These are phyloP conservation scores for Amauroascus verrucosus DNA, from an alignment of 2,329 filamentous ascomycete species.

Conservation along the genomic window DNA sequence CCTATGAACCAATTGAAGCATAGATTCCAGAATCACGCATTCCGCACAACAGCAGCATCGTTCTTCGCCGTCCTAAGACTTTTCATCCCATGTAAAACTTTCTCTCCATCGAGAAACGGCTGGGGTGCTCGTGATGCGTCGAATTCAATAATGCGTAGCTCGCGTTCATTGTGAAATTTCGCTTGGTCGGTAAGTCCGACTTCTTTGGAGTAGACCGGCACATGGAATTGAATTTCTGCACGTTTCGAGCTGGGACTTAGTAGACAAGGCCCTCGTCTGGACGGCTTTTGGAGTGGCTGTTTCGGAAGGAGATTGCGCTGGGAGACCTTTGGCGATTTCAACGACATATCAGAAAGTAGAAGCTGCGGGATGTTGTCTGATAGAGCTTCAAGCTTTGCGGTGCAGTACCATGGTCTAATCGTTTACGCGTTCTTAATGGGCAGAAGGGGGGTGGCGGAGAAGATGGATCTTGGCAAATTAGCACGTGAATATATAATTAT, in stretches of 20 bases:
- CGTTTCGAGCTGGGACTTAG: constrained; percentile 10
- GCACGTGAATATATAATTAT: too few relatives aligned
- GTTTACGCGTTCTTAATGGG: background rate
- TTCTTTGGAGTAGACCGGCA: background rate
- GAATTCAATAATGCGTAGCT: constrained; percentile 14
- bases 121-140: constrained; percentile 15
- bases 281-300: constrained; percentile 13
- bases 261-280: background rate
- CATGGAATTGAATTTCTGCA: constrained; percentile 14
- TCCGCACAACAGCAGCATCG: background rate
- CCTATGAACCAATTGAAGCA: background rate
- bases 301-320: constrained; percentile 7
- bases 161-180: background rate
- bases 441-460: background rate
- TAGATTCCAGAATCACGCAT: background rate
- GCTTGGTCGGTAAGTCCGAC: background rate
- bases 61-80: background rate
- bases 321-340: background rate
- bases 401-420: too few relatives aligned
- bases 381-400: too few relatives aligned
- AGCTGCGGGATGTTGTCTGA: too few relatives aligned
- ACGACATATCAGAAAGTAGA: background rate
- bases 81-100: constrained; percentile 9
- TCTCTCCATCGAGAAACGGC: constrained; percentile 17
- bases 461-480: background rate